Percentiles rank a stretch among this genome's conserved stretches.
phyloP scores from a whole-genome alignment of 2,329 filamentous ascomycete genomes.

The Calonectria multiphialidica region DNA sequence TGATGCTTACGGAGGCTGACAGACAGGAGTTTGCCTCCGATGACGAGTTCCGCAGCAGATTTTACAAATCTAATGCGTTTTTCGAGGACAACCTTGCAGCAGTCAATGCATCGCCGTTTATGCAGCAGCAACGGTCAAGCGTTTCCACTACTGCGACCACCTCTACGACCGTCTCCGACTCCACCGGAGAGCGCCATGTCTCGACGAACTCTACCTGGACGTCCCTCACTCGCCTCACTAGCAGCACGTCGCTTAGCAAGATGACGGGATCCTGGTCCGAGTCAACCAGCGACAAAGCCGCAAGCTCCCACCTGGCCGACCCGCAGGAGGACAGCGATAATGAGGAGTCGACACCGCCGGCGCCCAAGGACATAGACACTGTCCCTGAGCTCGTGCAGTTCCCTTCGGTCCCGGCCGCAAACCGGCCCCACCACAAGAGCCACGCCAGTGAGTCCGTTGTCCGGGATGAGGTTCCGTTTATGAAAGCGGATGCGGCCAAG shows the following conservation, averaged over 20 bases:
- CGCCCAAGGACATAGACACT: slow-evolving; percentile 47
- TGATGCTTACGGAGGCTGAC: slow-evolving; percentile 53
- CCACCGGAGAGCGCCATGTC: slow-evolving; percentile 63
- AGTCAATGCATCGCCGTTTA: slow-evolving; percentile 30
- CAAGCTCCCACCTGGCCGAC: slow-evolving; percentile 42
- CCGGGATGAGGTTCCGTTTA: slow-evolving; percentile 43
- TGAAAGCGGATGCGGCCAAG: slow-evolving; percentile 47
- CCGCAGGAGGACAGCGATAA: slow-evolving; percentile 35
- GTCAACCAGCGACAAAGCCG: slow-evolving; percentile 44
- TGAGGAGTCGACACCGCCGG: slow-evolving; percentile 40
- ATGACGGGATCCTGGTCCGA: slow-evolving; percentile 47
- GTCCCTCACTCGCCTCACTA: slow-evolving; percentile 67
- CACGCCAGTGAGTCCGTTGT: slow-evolving; percentile 53
- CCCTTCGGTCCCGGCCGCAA: slow-evolving; percentile 37
- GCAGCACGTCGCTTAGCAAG: slow-evolving; percentile 60
- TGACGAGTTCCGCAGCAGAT: slow-evolving; percentile 41
- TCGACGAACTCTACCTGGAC: slow-evolving; percentile 67
- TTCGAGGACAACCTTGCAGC: slow-evolving; percentile 37
- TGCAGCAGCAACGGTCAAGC: slow-evolving; percentile 61
- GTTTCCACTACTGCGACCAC: slow-evolving; percentile 67
- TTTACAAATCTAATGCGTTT: slow-evolving; percentile 29
- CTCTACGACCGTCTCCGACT: slow-evolving; percentile 62
- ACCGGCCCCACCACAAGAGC: slow-evolving; percentile 48
- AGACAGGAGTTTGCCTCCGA: slow-evolving; percentile 49
- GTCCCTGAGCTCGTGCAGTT: slow-evolving; percentile 51